These are phyloP conservation scores for Adiantum capillusveneris DNA, from an alignment of 75 land plant species.

Conservation along the genomic window DNA sequence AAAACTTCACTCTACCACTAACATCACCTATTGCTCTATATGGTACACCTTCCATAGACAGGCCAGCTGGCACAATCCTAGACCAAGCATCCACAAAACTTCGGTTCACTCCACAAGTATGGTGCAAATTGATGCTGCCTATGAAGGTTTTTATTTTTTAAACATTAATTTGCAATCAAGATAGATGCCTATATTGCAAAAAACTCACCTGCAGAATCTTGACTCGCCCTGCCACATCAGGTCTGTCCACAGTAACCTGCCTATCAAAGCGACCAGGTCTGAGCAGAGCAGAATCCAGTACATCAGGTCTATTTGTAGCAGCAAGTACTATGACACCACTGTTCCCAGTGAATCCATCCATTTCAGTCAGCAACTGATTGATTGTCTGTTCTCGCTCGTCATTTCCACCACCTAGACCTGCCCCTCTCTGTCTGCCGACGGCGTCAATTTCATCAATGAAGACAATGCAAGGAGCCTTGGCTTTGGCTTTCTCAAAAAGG, in stretches of 20 bases:
- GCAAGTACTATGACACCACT: slow-evolving; percentile 97
- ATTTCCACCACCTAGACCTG: slow-evolving; percentile 98
- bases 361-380: slow-evolving; percentile 95
- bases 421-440: slow-evolving; percentile 96
- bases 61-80: too few relatives aligned
- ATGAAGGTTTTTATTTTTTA: too few relatives aligned
- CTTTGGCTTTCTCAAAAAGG: slow-evolving; percentile 97
- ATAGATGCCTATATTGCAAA: too few relatives aligned
- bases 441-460: slow-evolving; percentile 99
- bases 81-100: too few relatives aligned
- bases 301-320: slow-evolving; percentile 96
- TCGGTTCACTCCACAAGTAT: too few relatives aligned
- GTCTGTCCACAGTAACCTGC: slow-evolving; percentile 95
- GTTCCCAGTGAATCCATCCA: slow-evolving; percentile 98
- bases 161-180: too few relatives aligned
- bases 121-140: too few relatives aligned
- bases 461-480: slow-evolving; percentile 98
- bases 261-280: slow-evolving; percentile 97
- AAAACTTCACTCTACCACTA: too few relatives aligned
- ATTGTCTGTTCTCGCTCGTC: slow-evolving; percentile 99
- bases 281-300: slow-evolving; percentile 85
- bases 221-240: slow-evolving; percentile 99
- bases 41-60: too few relatives aligned
- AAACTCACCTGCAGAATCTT: slow-evolving; percentile 91
- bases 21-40: too few relatives aligned